Evolutionary conservation across 2,329 filamentous ascomycete species (phyloP), one percentile per base, ranked within the genome.

Genomic region (Metarhizium brunneum): DNA sequence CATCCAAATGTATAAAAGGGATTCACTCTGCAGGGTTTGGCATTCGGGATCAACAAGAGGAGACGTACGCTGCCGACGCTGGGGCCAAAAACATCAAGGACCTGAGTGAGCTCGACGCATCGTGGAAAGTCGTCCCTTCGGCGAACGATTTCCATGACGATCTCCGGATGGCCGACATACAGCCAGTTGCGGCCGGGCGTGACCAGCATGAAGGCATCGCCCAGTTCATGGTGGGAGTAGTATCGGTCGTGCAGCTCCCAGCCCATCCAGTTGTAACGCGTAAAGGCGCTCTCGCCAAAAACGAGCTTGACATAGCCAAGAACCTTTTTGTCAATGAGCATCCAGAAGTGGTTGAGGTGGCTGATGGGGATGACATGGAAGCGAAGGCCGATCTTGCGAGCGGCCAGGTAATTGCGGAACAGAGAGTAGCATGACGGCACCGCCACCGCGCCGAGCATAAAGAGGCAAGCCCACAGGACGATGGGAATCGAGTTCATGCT

Each of bases 341-440:
- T 38, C 68, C 69, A 71, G 16, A 69, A 57, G 1, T 65, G 63
- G 25, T 71, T 70, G 20, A 61, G 53, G 7, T 62, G 67, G 54
- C 61, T 62, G 54, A 71, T 63, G 16, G 64, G 67, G 7, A 70
- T 64, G 45, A 70, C 32, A 13, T 66, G 65, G 8, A 70, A 61
- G 18, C 66, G 68, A 1, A 68, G 52, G 16, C 68, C 66, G 16
- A 68, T 62, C 6, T 54, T 64, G 48, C 62, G 62, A 13, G 68
- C 68, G 8, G 5, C 43, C 16, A 10, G 8, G 43, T 47, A 47
- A n/a, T 47, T 40, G 25, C 25, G 25, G 25, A 25, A 25, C 25
- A 25, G 25, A 3, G 25, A 25, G 25, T 25, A 25, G 25, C 25
- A 25, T 3, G 25, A 25, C 25, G 25, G 25, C 25, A 25, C 25